Conservation (phyloP, 352 stramenopile genomes). For the Phytopythium boreale region DNA sequence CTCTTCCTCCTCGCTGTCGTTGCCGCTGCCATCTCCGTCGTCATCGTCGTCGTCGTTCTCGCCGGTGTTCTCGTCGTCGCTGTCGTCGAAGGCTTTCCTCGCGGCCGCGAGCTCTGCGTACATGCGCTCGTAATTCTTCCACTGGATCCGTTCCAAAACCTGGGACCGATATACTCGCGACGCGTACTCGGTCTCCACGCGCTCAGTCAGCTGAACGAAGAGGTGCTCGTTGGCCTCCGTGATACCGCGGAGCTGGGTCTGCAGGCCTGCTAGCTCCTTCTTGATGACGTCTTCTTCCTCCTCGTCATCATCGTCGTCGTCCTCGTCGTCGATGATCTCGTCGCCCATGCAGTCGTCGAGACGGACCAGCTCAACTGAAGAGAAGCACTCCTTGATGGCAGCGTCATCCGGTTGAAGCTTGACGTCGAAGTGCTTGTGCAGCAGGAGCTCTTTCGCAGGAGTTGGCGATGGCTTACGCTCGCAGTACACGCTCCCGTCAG, state of each 20-base stretch:
- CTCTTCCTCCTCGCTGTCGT: constrained; percentile 39
- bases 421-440: constrained; percentile 59
- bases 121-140: constrained; percentile 67
- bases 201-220: constrained; percentile 30
- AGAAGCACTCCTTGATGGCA: constrained; percentile 41
- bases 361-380: constrained; percentile 20
- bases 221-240: constrained; percentile 40
- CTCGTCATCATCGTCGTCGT: constrained; percentile 41
- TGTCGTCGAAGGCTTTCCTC: constrained; percentile 48
- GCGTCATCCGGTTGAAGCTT: constrained; percentile 30
- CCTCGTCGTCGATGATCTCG: constrained; percentile 30
- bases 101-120: constrained; percentile 50
- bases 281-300: constrained; percentile 50
- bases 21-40: constrained; percentile 15
- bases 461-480: constrained; percentile 18
- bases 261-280: constrained; percentile 39
- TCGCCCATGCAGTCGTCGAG: constrained; percentile 39
- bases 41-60: constrained; percentile 14
- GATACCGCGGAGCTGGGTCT: constrained; percentile 41
- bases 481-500: constrained; percentile 38
- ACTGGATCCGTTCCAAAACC: constrained; percentile 47
- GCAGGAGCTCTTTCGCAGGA: constrained; percentile 34
- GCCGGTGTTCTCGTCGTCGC: constrained; percentile 35
- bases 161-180: constrained; percentile 44
- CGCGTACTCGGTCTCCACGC: constrained; percentile 44